phyloP scores from a whole-genome alignment of 257 asterid genomes.

The Solanum dulcamara region DNA sequence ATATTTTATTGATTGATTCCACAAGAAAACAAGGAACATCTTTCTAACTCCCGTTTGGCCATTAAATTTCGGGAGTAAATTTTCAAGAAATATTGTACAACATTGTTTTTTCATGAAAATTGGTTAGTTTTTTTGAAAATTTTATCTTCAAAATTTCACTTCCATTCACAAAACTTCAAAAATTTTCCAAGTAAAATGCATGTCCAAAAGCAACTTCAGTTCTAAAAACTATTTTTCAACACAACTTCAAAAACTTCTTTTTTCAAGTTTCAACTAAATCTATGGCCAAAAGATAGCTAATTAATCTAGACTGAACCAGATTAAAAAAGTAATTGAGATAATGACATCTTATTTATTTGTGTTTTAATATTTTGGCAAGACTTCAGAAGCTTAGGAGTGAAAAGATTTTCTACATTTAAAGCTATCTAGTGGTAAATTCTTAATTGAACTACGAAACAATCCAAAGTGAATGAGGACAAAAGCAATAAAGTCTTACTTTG shows the following conservation, averaged over 20 bases:
- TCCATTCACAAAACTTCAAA: background rate
- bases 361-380: background rate
- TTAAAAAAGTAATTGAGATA: background rate
- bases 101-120: background rate
- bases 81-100: background rate
- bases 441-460: background rate
- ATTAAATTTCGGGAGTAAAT: background rate
- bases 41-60: background rate
- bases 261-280: background rate
- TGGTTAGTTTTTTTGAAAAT: background rate
- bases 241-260: background rate
- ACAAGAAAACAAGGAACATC: background rate
- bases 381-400: background rate
- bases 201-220: background rate
- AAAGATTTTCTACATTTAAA: background rate
- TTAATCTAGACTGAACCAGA: background rate
- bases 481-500: constrained; percentile 41
- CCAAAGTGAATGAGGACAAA: background rate
- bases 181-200: background rate
- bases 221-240: background rate
- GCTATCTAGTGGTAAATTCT: background rate
- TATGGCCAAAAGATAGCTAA: background rate
- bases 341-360: background rate
- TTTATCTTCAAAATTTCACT: background rate
- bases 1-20: background rate